These are phyloP conservation scores for Dictyostelium firmibasis DNA, from an alignment of 78 protist genomes.

Conservation along the genomic window DNA sequence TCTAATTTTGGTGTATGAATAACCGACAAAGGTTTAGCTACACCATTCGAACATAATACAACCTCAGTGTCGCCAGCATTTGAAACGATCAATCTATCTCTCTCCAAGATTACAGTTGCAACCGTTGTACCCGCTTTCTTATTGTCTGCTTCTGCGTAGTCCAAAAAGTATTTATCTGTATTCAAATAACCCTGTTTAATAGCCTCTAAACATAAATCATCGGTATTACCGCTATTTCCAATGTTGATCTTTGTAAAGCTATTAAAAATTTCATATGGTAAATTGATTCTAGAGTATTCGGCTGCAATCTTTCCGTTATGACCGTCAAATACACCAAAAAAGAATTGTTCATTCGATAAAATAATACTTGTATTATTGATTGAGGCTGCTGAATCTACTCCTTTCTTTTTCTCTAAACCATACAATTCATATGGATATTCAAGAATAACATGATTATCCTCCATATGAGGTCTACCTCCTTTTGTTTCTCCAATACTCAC, in stretches of 20 bases:
- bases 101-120: conserved; percentile 25
- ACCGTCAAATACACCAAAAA: conserved; percentile 81
- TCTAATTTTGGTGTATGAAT: conserved; percentile 48
- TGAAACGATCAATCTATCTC: conserved; percentile 15
- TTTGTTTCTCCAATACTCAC: conserved; percentile 6
- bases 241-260: background rate
- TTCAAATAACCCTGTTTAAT: background rate
- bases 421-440: conserved; percentile 46
- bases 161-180: conserved; percentile 41
- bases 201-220: background rate
- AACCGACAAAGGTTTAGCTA: conserved; percentile 17
- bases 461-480: conserved; percentile 73
- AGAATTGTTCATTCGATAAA: conserved; percentile 14
- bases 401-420: background rate
- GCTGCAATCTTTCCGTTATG: conserved; percentile 81
- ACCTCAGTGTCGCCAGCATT: conserved; percentile 77
- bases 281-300: conserved; percentile 26
- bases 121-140: conserved; percentile 75
- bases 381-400: background rate
- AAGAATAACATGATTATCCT: conserved; percentile 63
- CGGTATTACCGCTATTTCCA: background rate
- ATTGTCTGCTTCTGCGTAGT: conserved; percentile 38
- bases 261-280: conserved; percentile 43
- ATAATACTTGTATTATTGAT: background rate
- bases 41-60: conserved; percentile 10